Conservation (phyloP, 1,139 yeast genomes). For the Pichia sp. region DNA sequence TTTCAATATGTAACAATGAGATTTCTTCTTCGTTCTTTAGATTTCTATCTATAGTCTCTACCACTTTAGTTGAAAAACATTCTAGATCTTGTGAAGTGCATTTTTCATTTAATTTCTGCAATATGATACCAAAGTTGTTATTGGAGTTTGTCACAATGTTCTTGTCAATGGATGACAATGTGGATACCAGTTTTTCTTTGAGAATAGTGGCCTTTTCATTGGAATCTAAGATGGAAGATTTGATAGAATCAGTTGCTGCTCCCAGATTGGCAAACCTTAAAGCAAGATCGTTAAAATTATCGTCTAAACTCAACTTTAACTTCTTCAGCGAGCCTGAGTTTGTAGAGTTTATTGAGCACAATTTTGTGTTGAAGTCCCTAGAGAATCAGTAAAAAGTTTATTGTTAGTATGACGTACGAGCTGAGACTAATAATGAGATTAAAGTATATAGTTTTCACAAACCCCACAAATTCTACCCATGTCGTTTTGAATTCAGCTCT, state of each 20-base stretch:
- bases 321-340: neutral
- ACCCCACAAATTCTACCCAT: constrained; percentile 2
- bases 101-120: neutral
- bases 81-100: neutral
- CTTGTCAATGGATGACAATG: constrained; percentile 12
- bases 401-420: constrained; percentile 5
- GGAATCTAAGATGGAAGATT: neutral
- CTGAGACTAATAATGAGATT: neutral
- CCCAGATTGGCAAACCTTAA: constrained; percentile 5
- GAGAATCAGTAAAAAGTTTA: neutral
- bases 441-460: neutral
- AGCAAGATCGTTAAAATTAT: constrained; percentile 13
- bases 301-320: constrained; percentile 3
- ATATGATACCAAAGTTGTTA: neutral
- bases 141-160: neutral
- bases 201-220: neutral
- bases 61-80: neutral
- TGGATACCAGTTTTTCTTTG: constrained; percentile 2
- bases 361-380: neutral
- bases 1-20: neutral
- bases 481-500: neutral
- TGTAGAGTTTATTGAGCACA: neutral
- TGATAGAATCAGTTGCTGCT: constrained; percentile 3
- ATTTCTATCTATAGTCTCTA: neutral
- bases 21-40: constrained; percentile 1